A percentile compares a stretch with the other conserved stretches of the same genome.
Evolutionary conservation across 352 stramenopile species (phyloP).

Genomic region (Globisporangium apiculatum): DNA sequence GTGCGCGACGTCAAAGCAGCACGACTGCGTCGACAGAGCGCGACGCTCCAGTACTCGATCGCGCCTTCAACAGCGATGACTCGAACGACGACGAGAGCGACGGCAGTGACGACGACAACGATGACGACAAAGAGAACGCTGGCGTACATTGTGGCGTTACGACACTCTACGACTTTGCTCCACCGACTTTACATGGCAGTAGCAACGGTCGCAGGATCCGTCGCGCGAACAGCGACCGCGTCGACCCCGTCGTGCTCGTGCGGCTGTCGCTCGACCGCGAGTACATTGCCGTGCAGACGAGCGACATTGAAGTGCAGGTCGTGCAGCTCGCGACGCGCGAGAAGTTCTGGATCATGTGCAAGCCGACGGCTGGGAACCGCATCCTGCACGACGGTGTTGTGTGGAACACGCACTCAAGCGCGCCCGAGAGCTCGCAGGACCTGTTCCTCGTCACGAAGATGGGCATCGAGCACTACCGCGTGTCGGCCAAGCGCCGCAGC

Average conservation of each 20-base stretch:
- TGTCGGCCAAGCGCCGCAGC: conserved; percentile 45
- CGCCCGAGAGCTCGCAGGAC: conserved; percentile 48
- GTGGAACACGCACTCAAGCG: conserved; percentile 54
- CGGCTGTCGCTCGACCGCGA: conserved; percentile 56
- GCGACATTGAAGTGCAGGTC: conserved; percentile 79
- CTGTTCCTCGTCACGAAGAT: conserved; percentile 69
- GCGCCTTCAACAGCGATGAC: not conserved
- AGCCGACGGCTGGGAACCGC: conserved; percentile 50
- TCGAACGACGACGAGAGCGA: not conserved
- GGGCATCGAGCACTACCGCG: conserved; percentile 71
- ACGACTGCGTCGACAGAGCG: conserved; percentile 3
- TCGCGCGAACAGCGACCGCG: not conserved
- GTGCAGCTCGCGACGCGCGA: conserved; percentile 32
- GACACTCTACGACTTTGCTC: conserved; percentile 42
- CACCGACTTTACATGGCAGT: not conserved
- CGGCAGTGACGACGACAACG: conserved; percentile 7
- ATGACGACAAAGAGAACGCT: not conserved
- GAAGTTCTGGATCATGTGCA: conserved; percentile 69
- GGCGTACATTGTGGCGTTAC: conserved; percentile 6
- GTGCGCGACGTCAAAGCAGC: too few relatives aligned
- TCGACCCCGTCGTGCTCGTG: conserved; percentile 24
- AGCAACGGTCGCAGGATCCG: not conserved
- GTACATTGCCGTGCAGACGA: conserved; percentile 73
- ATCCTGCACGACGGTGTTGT: conserved; percentile 50
- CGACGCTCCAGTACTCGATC: not conserved